A percentile compares a stretch with the other conserved stretches of the same genome.
Conservation (phyloP, 805 yeast species). For the Yamadazyma sp. region DNA sequence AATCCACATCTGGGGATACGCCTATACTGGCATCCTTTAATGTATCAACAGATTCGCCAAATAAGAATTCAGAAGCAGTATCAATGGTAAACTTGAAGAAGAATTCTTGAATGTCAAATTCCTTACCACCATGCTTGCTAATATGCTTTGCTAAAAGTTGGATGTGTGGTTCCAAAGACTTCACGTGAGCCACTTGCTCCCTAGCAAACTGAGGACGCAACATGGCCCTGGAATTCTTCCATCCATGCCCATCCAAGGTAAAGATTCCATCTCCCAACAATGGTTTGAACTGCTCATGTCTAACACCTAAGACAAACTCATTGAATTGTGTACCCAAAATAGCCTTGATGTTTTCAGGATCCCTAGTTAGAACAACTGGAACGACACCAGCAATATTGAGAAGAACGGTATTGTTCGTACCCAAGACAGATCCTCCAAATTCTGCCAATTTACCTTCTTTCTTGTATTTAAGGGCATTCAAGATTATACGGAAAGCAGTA, state of each 20-base stretch:
- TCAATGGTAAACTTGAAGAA: constrained; percentile 39
- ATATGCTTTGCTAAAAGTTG: constrained; percentile 27
- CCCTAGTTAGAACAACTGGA: constrained; percentile 27
- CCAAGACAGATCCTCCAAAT: constrained; percentile 16
- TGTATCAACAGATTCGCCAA: constrained; percentile 37
- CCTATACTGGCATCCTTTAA: constrained; percentile 30
- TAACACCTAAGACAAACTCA: constrained; percentile 33
- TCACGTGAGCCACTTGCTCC: constrained; percentile 37
- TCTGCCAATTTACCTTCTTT: constrained; percentile 26
- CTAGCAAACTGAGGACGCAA: constrained; percentile 41
- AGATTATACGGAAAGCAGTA: constrained; percentile 9
- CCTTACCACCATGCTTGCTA: constrained; percentile 20
- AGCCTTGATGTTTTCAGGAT: constrained; percentile 40
- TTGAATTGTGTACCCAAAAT: constrained; percentile 38
- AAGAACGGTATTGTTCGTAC: constrained; percentile 14
- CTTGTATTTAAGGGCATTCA: constrained; percentile 17
- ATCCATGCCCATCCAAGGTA: constrained; percentile 38
- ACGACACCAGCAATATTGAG: constrained; percentile 21
- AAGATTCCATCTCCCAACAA: constrained; percentile 40
- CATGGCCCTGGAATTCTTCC: constrained; percentile 39
- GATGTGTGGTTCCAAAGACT: constrained; percentile 33
- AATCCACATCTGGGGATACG: constrained; percentile 24
- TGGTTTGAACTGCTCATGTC: constrained; percentile 32
- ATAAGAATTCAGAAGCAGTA: constrained; percentile 42
- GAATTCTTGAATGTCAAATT: constrained; percentile 34